A percentile compares a stretch with the other conserved stretches of the same genome.
phyloP scores from a whole-genome alignment of 2,329 filamentous ascomycete species.

The Claviceps humidiphila region DNA sequence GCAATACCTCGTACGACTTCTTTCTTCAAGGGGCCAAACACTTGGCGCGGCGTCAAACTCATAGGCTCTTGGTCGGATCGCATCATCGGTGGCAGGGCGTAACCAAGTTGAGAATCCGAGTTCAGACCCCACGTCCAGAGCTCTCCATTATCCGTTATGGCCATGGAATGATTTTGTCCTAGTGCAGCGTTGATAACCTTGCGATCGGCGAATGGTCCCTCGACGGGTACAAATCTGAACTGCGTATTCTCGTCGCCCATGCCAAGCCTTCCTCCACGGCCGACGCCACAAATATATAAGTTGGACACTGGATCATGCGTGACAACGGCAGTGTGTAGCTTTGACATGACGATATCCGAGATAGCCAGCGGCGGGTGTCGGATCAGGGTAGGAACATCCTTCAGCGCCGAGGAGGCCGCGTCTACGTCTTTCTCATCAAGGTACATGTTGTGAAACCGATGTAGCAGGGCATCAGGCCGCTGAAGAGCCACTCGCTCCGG shows the following conservation, averaged over 20 bases:
- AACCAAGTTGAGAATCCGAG: constrained; percentile 73
- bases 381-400: constrained; percentile 59
- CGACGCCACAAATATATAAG: constrained; percentile 84
- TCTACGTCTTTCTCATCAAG: constrained; percentile 32
- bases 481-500: constrained; percentile 71
- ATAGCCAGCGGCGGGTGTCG: constrained; percentile 60
- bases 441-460: constrained; percentile 59
- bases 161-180: constrained; percentile 84
- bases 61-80: constrained; percentile 72
- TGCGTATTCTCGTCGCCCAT: constrained; percentile 81
- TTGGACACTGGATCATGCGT: constrained; percentile 83
- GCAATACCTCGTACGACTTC: constrained; percentile 71
- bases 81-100: constrained; percentile 52
- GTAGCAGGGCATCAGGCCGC: constrained; percentile 64
- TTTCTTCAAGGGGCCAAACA: constrained; percentile 84
- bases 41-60: constrained; percentile 68
- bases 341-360: constrained; percentile 75
- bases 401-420: constrained; percentile 14
- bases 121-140: constrained; percentile 94
- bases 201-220: constrained; percentile 61
- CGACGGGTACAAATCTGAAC: constrained; percentile 74
- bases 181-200: constrained; percentile 67
- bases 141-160: constrained; percentile 73
- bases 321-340: constrained; percentile 78
- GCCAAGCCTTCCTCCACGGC: constrained; percentile 77